phyloP scores from a whole-genome alignment of 331 rosid genomes.

The Rhamnella rubrinervis region DNA sequence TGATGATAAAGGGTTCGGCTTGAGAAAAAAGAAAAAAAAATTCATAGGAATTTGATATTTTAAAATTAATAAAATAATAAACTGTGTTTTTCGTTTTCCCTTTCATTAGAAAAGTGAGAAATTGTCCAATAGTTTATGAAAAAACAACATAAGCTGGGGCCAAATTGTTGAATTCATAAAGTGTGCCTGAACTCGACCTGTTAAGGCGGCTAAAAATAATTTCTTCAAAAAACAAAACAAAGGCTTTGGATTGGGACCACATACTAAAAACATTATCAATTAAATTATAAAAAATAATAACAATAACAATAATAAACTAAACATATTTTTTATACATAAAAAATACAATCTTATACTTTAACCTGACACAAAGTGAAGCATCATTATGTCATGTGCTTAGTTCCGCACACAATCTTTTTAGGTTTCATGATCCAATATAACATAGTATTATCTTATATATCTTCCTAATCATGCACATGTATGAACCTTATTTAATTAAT shows the following conservation, averaged over 20 bases:
- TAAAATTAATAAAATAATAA: too few species aligned
- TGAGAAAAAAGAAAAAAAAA: too few species aligned
- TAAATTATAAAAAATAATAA: neutral
- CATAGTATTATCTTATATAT: neutral
- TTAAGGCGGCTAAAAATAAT: neutral
- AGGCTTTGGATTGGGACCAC: neutral
- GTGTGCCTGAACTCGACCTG: neutral
- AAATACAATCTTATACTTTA: slow-evolving; percentile 3
- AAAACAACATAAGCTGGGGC: slow-evolving; percentile 20
- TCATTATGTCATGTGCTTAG: slow-evolving; percentile 4
- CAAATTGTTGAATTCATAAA: slow-evolving; percentile 19
- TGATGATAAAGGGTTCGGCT: too few species aligned
- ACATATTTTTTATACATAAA: too few species aligned
- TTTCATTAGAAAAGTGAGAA: too few species aligned
- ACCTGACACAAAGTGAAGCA: neutral
- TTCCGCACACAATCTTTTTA: neutral
- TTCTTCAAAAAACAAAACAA: too few species aligned
- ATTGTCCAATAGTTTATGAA: neutral
- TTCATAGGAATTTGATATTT: too few species aligned
- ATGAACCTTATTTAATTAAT: neutral
- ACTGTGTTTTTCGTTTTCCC: too few species aligned
- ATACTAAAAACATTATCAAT: slow-evolving; percentile 17
- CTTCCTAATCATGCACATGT: neutral
- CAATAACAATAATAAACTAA: neutral
- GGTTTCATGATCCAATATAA: neutral